Evolutionary conservation across 1,284 basidiomycete species (phyloP), one percentile per base, ranked within the genome.

Genomic region (Boletus semigastroideus): DNA sequence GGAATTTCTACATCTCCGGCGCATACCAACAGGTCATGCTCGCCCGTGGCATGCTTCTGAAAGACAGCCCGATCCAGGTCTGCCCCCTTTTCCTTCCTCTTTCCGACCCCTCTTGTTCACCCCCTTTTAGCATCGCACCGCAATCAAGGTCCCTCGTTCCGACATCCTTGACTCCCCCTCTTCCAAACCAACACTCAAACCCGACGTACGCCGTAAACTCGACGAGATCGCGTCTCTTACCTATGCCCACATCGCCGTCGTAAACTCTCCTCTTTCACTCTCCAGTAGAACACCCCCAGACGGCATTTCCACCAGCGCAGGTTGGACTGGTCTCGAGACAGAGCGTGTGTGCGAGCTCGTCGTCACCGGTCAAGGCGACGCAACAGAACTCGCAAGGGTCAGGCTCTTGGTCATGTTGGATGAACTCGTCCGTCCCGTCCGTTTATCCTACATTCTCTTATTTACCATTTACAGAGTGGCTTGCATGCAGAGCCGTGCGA

Each of bases 181-280:
- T 43, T 82, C 87, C 25, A 87, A 87, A 68, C 90, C 90, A n/a
- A 75, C 82, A 16, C 80, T 98, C 65, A 97, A 96, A 73, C 75
- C 85, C 6, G 90, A 95, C 63, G 92, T 98, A 53, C 84, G 90
- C 50, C 82, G 83, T 52, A 86, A 88, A 55, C 83, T 99, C 27
- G 95, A 98, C 66, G 92, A 95, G 63, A 93, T 98, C 62, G 94
- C 94, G 22, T 84, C 86, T 1, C 86, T 90, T 63, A 95, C 93
- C 9, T 78, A 84, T 52, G 92, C 94, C 8, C 87, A 91, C 69
- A 92, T 99, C 59, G 86, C 92, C 14, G 92, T 98, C 58, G 88
- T 91, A 64, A 91, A 92, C 64, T 88, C 85, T 55, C 84, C 86
- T 45, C 75, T 84, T 50, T 78, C 86, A 25, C 74, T 88, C 42